Percentiles rank a stretch among this genome's conserved stretches.
Evolutionary conservation across 257 asterid species (phyloP).

Genomic region (Fraxinus excelsior): DNA sequence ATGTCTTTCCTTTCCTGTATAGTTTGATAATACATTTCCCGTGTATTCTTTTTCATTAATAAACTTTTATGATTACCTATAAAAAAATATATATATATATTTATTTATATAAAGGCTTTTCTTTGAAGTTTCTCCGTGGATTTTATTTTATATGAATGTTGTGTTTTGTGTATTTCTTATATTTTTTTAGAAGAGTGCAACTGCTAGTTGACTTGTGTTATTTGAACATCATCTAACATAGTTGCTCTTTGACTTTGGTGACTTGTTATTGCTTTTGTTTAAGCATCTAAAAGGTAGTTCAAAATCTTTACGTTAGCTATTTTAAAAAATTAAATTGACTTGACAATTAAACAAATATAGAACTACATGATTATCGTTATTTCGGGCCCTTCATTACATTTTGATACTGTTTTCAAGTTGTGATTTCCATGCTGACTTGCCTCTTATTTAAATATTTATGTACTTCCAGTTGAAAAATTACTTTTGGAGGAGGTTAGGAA

Average conservation of each 20-base stretch:
- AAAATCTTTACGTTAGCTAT: background rate
- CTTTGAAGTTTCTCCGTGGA: background rate
- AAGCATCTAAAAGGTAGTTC: background rate
- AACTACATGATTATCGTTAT: background rate
- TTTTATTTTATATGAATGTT: background rate
- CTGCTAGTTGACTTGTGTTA: background rate
- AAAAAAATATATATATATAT: no score
- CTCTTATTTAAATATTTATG: constrained; percentile 8
- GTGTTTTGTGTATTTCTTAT: background rate
- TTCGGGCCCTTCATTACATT: background rate
- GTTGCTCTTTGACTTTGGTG: no score
- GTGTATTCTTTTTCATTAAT: no score
- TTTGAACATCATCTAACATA: background rate
- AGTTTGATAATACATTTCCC: no score
- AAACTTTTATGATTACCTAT: no score
- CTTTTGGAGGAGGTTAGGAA: constrained; percentile 80
- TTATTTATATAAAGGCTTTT: background rate
- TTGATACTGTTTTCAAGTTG: background rate
- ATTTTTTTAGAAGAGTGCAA: background rate
- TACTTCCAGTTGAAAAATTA: constrained; percentile 62
- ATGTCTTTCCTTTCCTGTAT: no score
- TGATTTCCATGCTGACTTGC: constrained; percentile 1
- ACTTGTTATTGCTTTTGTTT: no score
- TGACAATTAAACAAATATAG: background rate
- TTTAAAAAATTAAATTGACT: background rate